Conservation (phyloP, 495 filamentous ascomycete species). For the Glutinoglossum americanum region DNA sequence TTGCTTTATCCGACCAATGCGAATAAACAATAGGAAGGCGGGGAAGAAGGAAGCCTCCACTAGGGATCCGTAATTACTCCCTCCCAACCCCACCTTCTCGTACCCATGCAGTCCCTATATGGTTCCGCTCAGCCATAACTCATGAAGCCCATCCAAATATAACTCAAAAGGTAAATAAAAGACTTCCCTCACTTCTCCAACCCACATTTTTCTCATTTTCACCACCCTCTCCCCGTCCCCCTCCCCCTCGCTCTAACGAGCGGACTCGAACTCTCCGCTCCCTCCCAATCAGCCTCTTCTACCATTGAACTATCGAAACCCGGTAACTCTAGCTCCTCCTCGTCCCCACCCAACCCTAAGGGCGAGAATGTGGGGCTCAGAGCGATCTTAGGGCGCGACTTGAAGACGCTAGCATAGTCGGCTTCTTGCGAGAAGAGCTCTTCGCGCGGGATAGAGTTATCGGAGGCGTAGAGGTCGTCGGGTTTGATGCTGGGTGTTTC, state of each 20-base stretch:
- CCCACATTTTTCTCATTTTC: no score
- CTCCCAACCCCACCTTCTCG: no score
- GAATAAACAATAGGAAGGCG: no score
- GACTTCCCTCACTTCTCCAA: no score
- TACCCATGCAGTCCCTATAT: background rate
- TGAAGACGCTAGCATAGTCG: conserved; percentile 72
- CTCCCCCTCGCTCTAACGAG: no score
- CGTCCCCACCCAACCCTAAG: background rate
- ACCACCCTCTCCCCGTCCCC: no score
- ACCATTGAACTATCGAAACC: background rate
- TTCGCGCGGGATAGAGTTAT: conserved; percentile 30
- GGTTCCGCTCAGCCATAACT: no score
- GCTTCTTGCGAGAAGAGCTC: conserved; percentile 42
- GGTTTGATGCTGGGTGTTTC: conserved; percentile 3
- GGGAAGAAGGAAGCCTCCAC: no score
- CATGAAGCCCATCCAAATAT: no score
- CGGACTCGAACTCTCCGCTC: background rate
- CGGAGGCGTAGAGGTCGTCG: background rate
- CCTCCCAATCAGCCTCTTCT: background rate
- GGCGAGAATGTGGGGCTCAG: conserved; percentile 50
- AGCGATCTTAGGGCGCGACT: conserved; percentile 58
- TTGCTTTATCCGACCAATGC: no score
- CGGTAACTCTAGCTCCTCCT: background rate
- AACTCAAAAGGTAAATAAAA: no score
- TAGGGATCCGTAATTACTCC: no score